Percentiles rank a stretch among this genome's conserved stretches.
Evolutionary conservation across 2,329 filamentous ascomycete species (phyloP).

Genomic region (Aspergillus vadensis): DNA sequence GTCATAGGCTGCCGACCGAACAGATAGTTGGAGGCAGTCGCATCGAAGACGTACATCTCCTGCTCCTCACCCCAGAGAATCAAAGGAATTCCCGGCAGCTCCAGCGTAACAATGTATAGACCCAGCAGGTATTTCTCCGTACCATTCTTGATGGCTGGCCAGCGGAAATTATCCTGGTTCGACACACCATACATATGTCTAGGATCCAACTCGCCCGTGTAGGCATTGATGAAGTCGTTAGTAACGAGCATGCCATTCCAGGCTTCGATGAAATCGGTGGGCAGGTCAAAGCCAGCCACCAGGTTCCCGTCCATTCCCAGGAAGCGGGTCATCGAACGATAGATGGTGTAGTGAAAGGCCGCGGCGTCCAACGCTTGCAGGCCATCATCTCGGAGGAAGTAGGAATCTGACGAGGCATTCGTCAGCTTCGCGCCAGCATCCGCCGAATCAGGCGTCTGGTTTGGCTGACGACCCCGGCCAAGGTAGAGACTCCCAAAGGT

Average conservation of each 20-base stretch:
- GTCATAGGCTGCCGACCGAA: constrained; percentile 65
- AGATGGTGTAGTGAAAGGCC: constrained; percentile 64
- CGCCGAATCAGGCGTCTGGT: constrained; percentile 50
- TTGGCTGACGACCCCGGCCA: constrained; percentile 60
- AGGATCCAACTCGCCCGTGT: constrained; percentile 59
- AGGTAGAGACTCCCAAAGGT: constrained; percentile 61
- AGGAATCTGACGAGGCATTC: constrained; percentile 43
- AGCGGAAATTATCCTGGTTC: constrained; percentile 66
- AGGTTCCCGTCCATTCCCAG: constrained; percentile 61
- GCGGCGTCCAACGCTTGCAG: constrained; percentile 58
- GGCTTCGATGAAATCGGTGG: constrained; percentile 54
- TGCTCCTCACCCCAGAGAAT: constrained; percentile 69
- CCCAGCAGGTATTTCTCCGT: constrained; percentile 59
- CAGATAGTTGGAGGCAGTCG: constrained; percentile 64
- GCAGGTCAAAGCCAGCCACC: constrained; percentile 54
- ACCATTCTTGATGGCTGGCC: constrained; percentile 60
- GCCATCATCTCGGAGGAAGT: constrained; percentile 55
- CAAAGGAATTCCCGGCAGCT: constrained; percentile 62
- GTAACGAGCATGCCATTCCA: constrained; percentile 59
- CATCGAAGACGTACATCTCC: constrained; percentile 63
- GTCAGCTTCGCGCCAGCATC: constrained; percentile 52
- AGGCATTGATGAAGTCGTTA: constrained; percentile 61
- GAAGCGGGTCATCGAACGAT: constrained; percentile 61
- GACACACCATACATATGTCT: constrained; percentile 64
- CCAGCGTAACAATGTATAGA: constrained; percentile 59